Base-by-base conservation (phyloP, 139 green algal species). In the Spirogloea muscicola region DNA sequence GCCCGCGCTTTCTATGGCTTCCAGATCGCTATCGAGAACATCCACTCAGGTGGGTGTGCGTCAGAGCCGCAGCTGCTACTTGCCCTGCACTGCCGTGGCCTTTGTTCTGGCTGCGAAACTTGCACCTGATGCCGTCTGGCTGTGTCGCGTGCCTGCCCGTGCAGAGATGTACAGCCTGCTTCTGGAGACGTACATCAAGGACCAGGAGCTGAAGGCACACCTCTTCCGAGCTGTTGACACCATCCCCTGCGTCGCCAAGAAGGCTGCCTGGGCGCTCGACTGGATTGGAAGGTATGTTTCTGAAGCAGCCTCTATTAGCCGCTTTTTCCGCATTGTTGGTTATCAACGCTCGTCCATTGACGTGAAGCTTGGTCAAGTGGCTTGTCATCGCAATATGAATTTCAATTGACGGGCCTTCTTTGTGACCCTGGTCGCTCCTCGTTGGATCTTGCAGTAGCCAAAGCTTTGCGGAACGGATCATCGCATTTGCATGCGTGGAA, bases 11-110 rank as follows among this genome's bases (percentile, higher is more conserved):
- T 98, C 73, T 99, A 99, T 69, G 91, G 91, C 40, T 98, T 98
- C 86, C 94, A 99, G 81, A 96, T 97, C n/a, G 91, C 92, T 44
- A 98, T 99, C 65, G 94, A 99, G 84, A 98, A 98, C 84, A 97
- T 99, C 63, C 94, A 99, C 84, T 91, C 84, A 66, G 86, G 86
- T 89, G 62, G 13, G 10, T 51, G 10, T 51, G 43, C 16, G 13
- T 10, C 43, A 25, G 43, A 10, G 13, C 43, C 43, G 43, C 43
- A 25, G 43, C 43, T 25, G 10, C 10, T 51, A 51, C 43, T 10
- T 16, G 13, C 16, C 16, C 43, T 25, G 43, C 43, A 51, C 10
- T 51, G 43, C 43, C n/a, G n/a, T n/a, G n/a, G n/a, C n/a, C n/a
- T n/a, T n/a, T n/a, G n/a, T n/a, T n/a, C n/a, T n/a, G n/a, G n/a